Evolutionary conservation across 1,284 basidiomycete species (phyloP).

Genomic region (Meira nashicola): DNA sequence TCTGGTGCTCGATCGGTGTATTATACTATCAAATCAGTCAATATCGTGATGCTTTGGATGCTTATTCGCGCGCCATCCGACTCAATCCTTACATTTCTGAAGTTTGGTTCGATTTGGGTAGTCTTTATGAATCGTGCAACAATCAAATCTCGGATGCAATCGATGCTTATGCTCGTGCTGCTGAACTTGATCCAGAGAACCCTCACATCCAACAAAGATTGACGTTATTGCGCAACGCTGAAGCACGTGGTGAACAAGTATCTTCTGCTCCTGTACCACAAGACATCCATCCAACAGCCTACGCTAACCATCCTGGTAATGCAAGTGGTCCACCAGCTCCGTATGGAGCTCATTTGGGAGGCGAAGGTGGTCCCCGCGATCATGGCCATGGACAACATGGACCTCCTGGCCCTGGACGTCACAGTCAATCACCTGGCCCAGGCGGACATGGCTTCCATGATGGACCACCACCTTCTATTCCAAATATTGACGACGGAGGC

Average conservation of each 20-base stretch:
- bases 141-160: conserved; percentile 98
- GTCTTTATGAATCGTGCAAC: conserved; percentile 95
- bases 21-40: conserved; percentile 99
- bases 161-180: conserved; percentile 69
- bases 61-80: conserved; percentile 94
- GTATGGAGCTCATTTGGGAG: conserved; percentile 13
- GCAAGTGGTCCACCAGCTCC: conserved; percentile 33
- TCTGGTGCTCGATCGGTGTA: conserved; percentile 99
- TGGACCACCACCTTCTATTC: conserved; percentile 25
- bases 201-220: conserved; percentile 44
- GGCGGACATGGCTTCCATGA: conserved; percentile 22
- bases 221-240: conserved; percentile 68
- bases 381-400: conserved; percentile 1
- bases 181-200: conserved; percentile 50
- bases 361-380: background rate
- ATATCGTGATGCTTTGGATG: conserved; percentile 94
- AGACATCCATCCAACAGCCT: conserved; percentile 90
- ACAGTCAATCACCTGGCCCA: conserved; percentile 27
- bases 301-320: conserved; percentile 53
- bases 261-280: conserved; percentile 80
- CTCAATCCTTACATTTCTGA: conserved; percentile 99
- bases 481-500: conserved; percentile 33
- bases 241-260: conserved; percentile 70
- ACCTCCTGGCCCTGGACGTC: conserved; percentile 17
- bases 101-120: conserved; percentile 98